phyloP scores from a whole-genome alignment of 129 eudicot genomes.

The Erigeron canadensis region DNA sequence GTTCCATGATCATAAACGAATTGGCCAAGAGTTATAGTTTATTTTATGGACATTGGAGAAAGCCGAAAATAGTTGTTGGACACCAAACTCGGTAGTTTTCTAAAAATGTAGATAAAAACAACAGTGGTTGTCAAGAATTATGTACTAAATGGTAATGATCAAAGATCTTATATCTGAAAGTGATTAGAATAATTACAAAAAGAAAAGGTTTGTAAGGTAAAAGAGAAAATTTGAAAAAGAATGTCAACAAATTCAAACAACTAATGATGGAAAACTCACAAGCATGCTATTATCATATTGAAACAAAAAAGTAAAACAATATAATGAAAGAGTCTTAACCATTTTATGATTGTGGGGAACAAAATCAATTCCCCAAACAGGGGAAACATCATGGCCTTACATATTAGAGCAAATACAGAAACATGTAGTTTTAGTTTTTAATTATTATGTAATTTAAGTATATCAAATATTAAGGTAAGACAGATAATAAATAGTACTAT shows the following conservation, averaged over 20 bases:
- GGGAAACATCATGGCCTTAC: conserved; percentile 39
- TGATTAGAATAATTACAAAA: conserved; percentile 31
- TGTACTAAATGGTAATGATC: conserved; percentile 16
- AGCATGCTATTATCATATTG: conserved; percentile 48
- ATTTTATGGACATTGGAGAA: too few relatives aligned
- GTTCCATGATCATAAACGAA: too few relatives aligned
- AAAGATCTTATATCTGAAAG: conserved; percentile 18
- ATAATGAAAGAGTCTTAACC: conserved; percentile 44
- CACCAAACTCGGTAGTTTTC: neutral
- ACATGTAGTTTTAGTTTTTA: neutral
- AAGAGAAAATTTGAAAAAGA: neutral
- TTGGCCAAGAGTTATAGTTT: too few relatives aligned
- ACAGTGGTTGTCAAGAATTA: neutral
- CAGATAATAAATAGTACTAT: too few relatives aligned
- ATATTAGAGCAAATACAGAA: neutral
- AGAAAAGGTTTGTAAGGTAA: conserved; percentile 30
- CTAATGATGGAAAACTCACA: conserved; percentile 45
- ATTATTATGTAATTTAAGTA: neutral
- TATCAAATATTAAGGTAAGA: too few relatives aligned
- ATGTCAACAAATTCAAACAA: conserved; percentile 43
- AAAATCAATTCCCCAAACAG: conserved; percentile 58
- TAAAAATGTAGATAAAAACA: neutral
- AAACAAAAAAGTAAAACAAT: conserved; percentile 44
- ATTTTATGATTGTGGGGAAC: conserved; percentile 56
- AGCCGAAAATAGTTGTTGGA: neutral